These are phyloP conservation scores for Verruconis gallopava DNA, from an alignment of 2,329 filamentous ascomycete genomes.

Conservation along the genomic window DNA sequence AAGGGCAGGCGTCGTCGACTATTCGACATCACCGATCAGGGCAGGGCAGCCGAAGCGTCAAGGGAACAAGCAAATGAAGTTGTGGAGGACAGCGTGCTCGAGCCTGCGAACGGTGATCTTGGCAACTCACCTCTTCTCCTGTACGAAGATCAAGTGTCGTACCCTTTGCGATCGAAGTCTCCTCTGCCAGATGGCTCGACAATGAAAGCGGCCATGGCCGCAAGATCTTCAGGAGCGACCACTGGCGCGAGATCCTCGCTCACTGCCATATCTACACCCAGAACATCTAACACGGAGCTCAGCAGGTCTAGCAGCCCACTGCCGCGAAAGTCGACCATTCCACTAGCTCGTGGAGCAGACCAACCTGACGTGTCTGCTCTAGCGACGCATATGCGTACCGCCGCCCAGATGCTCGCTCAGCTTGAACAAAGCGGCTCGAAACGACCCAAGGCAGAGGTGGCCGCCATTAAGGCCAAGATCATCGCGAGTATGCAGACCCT, in stretches of 20 bases:
- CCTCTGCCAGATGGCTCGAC: slow-evolving; percentile 5
- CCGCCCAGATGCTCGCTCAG: slow-evolving; percentile 76
- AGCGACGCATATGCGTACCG: slow-evolving; percentile 77
- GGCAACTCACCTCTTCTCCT: slow-evolving; percentile 56
- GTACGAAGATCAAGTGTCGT: slow-evolving; percentile 21
- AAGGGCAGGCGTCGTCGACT: slow-evolving; percentile 42
- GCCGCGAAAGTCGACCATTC: slow-evolving; percentile 47
- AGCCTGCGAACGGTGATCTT: slow-evolving; percentile 67
- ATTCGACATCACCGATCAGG: slow-evolving; percentile 48
- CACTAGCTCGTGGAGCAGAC: slow-evolving; percentile 45
- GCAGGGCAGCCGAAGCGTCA: slow-evolving; percentile 24
- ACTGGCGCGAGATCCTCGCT: slow-evolving; percentile 40
- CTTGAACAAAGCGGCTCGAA: slow-evolving; percentile 70
- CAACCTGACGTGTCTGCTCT: slow-evolving; percentile 72
- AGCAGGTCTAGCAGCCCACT: slow-evolving; percentile 58
- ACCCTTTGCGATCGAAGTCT: slow-evolving; percentile 16
- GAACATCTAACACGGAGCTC: slow-evolving; percentile 54
- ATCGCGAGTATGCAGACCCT: slow-evolving; percentile 83
- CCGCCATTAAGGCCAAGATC: slow-evolving; percentile 72
- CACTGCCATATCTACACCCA: slow-evolving; percentile 50
- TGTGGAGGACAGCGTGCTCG: slow-evolving; percentile 61
- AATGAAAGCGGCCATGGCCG: slow-evolving; percentile 13
- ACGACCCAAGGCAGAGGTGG: slow-evolving; percentile 66
- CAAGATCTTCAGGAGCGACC: slow-evolving; percentile 49
- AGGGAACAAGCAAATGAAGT: slow-evolving; percentile 31